phyloP scores from a whole-genome alignment of 306 rosid species.

The Lupinus albus region DNA sequence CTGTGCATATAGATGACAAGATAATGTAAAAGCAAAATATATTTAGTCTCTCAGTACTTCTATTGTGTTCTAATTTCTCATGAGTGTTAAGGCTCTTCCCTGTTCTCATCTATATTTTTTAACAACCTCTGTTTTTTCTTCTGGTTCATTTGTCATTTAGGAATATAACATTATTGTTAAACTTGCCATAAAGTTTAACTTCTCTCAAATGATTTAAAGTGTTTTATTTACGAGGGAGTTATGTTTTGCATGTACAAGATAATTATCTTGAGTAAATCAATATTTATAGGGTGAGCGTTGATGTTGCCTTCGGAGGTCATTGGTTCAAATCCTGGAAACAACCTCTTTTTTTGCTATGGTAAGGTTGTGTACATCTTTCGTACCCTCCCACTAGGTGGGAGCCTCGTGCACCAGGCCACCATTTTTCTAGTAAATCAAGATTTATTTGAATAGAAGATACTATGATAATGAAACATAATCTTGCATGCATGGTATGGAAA shows the following conservation, averaged over 20 bases:
- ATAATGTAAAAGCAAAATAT: background rate
- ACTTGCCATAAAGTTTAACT: background rate
- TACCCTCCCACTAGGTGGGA: too few species aligned
- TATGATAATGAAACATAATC: background rate
- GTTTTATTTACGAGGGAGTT: background rate
- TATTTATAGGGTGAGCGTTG: too few species aligned
- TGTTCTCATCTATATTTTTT: background rate
- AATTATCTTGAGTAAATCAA: background rate
- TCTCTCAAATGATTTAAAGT: background rate
- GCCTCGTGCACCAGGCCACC: too few species aligned
- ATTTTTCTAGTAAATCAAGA: background rate
- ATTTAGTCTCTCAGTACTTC: background rate
- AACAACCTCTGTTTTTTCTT: background rate
- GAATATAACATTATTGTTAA: background rate
- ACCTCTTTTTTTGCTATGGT: too few species aligned
- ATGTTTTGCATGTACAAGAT: background rate
- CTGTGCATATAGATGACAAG: background rate
- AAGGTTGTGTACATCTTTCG: too few species aligned
- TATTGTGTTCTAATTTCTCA: slow-evolving; percentile 2
- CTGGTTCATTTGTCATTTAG: background rate
- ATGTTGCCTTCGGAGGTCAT: too few species aligned
- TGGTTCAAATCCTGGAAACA: too few species aligned
- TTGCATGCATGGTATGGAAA: background rate
- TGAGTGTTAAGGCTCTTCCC: slow-evolving; percentile 1
- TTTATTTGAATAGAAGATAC: background rate